Evolutionary conservation across 2,329 filamentous ascomycete genomes (phyloP).

Genomic region (Diaporthe humulicola): DNA sequence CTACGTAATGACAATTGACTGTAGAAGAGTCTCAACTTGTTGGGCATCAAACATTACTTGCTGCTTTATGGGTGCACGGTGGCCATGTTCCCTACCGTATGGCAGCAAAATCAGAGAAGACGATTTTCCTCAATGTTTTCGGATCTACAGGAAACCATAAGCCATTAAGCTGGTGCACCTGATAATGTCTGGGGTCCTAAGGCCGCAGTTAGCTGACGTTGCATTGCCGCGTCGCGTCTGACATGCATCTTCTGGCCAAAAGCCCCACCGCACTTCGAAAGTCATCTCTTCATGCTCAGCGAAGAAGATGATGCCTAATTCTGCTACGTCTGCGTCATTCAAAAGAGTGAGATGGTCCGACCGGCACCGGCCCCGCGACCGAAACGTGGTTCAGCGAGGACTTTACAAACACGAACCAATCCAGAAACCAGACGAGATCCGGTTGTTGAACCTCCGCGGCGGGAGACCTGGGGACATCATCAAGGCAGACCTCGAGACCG

Average conservation of each 20-base stretch:
- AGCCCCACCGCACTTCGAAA: neutral
- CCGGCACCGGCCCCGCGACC: no score
- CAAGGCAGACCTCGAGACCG: neutral
- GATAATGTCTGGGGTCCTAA: neutral
- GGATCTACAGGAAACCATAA: neutral
- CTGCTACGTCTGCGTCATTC: no score
- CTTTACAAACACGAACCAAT: neutral
- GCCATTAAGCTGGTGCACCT: neutral
- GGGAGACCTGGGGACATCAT: neutral
- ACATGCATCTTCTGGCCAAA: neutral
- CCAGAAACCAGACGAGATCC: neutral
- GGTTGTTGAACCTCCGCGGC: neutral
- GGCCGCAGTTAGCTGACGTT: neutral
- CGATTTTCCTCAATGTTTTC: no score
- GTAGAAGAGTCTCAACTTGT: neutral
- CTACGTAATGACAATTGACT: neutral
- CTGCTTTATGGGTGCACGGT: neutral
- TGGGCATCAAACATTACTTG: neutral
- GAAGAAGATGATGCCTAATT: neutral
- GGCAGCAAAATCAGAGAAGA: no score
- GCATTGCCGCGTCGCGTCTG: neutral
- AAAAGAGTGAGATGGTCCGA: no score
- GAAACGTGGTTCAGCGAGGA: neutral
- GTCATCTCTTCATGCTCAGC: neutral
- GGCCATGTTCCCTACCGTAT: neutral